Conservation (phyloP, 2,329 filamentous ascomycete species). For the Sclerotinia subarctica region DNA sequence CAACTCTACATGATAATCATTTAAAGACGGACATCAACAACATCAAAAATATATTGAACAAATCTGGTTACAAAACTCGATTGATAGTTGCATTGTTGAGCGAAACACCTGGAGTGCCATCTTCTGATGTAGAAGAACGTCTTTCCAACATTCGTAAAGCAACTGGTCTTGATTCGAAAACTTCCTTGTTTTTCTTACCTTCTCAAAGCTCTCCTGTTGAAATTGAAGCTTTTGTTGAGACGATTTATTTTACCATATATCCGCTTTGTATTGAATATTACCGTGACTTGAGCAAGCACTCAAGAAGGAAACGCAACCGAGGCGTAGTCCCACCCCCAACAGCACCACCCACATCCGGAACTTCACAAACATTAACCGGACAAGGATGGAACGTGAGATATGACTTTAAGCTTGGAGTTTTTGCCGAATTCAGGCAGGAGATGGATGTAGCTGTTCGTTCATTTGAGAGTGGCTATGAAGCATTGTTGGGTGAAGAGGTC, state of each 20-base stretch:
- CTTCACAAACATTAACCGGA: conserved; percentile 78
- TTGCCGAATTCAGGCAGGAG: conserved; percentile 91
- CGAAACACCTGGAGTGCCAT: conserved; percentile 58
- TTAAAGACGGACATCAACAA: conserved; percentile 83
- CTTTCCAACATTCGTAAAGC: conserved; percentile 74
- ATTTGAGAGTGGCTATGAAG: conserved; percentile 84
- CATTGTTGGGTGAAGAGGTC: conserved; percentile 75
- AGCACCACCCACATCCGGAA: conserved; percentile 75
- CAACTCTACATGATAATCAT: conserved; percentile 79
- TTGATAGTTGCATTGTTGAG: conserved; percentile 75
- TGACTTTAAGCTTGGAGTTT: conserved; percentile 87
- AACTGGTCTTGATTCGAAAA: conserved; percentile 78
- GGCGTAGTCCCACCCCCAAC: conserved; percentile 77
- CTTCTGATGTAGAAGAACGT: conserved; percentile 67
- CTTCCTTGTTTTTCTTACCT: conserved; percentile 76
- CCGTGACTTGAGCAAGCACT: conserved; percentile 87
- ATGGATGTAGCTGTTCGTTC: conserved; percentile 83
- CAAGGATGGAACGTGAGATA: conserved; percentile 92
- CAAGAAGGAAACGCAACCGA: conserved; percentile 80
- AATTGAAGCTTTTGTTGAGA: conserved; percentile 68
- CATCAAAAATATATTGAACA: conserved; percentile 63
- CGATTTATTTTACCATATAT: conserved; percentile 69
- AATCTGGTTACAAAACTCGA: conserved; percentile 73
- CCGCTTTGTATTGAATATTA: conserved; percentile 83
- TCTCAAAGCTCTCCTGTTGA: conserved; percentile 69